A percentile compares a stretch with the other conserved stretches of the same genome.
These are phyloP conservation scores for Cymbidium sinense DNA, from an alignment of 106 monocot species.

Conservation along the genomic window DNA sequence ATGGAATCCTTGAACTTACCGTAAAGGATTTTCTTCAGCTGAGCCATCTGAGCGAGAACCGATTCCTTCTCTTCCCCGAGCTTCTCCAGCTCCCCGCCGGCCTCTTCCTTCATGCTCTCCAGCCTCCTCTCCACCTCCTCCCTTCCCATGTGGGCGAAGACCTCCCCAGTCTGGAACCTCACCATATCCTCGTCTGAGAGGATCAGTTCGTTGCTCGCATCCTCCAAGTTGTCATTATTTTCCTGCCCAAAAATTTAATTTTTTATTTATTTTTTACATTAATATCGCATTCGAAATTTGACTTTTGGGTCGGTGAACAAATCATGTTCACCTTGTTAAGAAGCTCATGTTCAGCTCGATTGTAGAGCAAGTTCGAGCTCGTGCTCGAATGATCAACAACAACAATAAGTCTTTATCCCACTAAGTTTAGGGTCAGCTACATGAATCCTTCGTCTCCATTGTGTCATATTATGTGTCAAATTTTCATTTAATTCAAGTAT, in stretches of 20 bases:
- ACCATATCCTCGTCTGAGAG: constrained; percentile 63
- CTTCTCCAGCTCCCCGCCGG: constrained; percentile 37
- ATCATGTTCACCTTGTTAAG: too few species aligned
- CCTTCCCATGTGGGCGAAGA: constrained; percentile 50
- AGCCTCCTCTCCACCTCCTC: constrained; percentile 55
- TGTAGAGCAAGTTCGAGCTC: too few species aligned
- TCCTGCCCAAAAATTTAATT: constrained; percentile 41
- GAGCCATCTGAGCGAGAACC: constrained; percentile 58
- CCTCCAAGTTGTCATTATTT: constrained; percentile 62
- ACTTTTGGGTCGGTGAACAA: too few species aligned
- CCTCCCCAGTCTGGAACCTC: constrained; percentile 69
- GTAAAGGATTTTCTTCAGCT: constrained; percentile 67
- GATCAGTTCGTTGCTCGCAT: constrained; percentile 69
- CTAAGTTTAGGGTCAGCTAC: too few species aligned
- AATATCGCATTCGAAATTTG: too few species aligned
- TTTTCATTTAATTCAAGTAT: too few species aligned
- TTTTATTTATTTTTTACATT: too few species aligned
- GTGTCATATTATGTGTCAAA: too few species aligned
- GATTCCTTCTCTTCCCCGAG: constrained; percentile 63
- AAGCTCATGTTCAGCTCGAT: too few species aligned
- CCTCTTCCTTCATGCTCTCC: constrained; percentile 60
- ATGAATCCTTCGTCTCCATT: too few species aligned
- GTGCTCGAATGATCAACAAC: too few species aligned
- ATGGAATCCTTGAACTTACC: constrained; percentile 79
- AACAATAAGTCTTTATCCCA: too few species aligned